Conservation (phyloP, 2,329 filamentous ascomycete species). For the Colletotrichum sp. region DNA sequence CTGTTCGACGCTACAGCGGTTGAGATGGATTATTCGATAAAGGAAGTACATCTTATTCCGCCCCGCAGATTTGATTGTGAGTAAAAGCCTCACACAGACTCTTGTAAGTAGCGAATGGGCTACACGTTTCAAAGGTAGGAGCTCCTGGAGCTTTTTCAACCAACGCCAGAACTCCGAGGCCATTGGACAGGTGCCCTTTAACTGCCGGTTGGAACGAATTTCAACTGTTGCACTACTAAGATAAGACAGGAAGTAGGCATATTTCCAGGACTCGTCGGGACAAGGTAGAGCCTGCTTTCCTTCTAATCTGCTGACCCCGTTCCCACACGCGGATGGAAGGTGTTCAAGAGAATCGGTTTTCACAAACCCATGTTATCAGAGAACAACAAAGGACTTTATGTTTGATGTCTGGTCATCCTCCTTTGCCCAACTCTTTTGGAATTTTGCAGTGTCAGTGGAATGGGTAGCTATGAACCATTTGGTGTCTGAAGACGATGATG, state of each 20-base stretch:
- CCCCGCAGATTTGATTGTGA: not conserved
- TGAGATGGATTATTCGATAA: not conserved
- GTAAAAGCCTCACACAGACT: not conserved
- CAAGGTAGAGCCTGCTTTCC: not conserved
- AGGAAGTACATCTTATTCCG: not conserved
- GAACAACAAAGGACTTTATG: accelerated
- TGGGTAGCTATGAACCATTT: not conserved
- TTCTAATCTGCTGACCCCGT: not conserved
- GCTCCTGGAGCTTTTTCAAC: not conserved
- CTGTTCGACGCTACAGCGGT: not conserved
- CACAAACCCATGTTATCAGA: not conserved
- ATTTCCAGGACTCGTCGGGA: not conserved
- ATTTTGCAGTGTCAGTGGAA: not conserved
- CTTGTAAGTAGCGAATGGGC: not conserved
- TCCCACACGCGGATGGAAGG: not conserved
- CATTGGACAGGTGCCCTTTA: not conserved
- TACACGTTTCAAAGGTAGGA: not conserved
- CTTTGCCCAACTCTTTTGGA: too few species aligned
- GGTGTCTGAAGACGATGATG: not conserved
- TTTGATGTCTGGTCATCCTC: not conserved
- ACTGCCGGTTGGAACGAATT: not conserved
- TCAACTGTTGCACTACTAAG: not conserved
- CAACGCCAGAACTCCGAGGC: not conserved
- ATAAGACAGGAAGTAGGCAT: not conserved
- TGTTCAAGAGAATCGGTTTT: not conserved